Evolutionary conservation across 2,329 filamentous ascomycete genomes (phyloP), one percentile per base, ranked within the genome.

Genomic region (Scytalidium sp.): DNA sequence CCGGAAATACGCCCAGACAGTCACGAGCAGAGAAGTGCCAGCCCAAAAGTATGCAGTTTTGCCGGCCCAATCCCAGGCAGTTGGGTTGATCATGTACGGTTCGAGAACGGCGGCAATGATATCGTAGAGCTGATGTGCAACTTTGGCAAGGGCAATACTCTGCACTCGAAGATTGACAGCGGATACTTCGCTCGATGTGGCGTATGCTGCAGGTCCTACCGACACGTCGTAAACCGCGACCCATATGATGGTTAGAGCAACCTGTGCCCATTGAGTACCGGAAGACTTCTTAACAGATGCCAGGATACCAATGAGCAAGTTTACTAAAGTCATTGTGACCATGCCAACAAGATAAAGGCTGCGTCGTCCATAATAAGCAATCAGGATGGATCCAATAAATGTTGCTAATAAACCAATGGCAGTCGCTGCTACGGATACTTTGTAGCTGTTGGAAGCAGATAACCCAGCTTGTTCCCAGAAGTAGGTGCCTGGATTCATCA

Each of bases 161-260:
- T 95, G 95, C 73, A 93, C 90, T 63, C 90, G 87, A 39, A 96
- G 76, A 2, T 90, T 80, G 19, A 88, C 81, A 1, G 88, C 89
- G 0, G 88, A 90, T 21, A 95, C 71, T 67, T 95, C 90, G 2
- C 86, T 81, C 20, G 46, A 40, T 3, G 43, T 23, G 43, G 46
- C 46, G 70, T 93, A 95, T 67, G 86, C 89, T 7, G 94, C 88
- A 0, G 90, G 93, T 29, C 90, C 90, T 43, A 96, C 90, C 0
- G 88, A 88, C 44, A 91, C 75, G 65, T 95, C 88, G 71, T 94
- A 96, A 58, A 85, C 80, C 46, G 92, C 73, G 2, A 90, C 85
- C 87, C 86, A 92, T 50, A 84, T 68, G 40, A 92, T 74, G 86
- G 95, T 91, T 69, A 95, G 86, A 5, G 60, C 57, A 1, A 72